Evolutionary conservation across 83 land plant genomes (phyloP).

Genomic region (Diphasiastrum complanatum): DNA sequence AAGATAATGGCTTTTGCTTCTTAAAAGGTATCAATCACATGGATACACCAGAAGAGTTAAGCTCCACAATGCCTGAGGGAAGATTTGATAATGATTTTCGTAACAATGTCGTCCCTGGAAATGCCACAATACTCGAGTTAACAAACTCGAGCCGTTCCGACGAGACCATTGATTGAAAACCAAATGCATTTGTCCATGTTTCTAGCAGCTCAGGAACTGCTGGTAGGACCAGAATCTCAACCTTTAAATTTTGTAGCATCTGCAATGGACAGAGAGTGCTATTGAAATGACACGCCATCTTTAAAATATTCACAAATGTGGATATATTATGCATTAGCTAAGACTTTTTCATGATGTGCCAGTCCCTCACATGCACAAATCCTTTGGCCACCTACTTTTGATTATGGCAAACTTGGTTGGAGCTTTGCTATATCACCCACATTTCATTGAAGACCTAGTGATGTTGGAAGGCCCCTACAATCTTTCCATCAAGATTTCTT

Average conservation of each 20-base stretch:
- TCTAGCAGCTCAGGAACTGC: constrained; percentile 71
- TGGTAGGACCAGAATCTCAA: constrained; percentile 72
- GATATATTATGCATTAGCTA: too few species aligned
- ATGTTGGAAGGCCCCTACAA: background rate
- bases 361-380: background rate
- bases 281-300: too few species aligned
- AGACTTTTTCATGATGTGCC: too few species aligned
- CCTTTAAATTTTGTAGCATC: constrained; percentile 58
- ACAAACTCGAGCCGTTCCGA: constrained; percentile 46
- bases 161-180: constrained; percentile 53
- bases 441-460: background rate
- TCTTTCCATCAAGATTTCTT: background rate
- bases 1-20: too few species aligned
- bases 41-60: too few species aligned
- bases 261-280: too few species aligned
- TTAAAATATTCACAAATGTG: too few species aligned
- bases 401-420: background rate
- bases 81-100: constrained; percentile 49
- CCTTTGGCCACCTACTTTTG: background rate
- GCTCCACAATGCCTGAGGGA: too few species aligned
- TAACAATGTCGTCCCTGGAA: constrained; percentile 73
- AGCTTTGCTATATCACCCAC: background rate
- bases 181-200: constrained; percentile 78
- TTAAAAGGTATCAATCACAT: too few species aligned
- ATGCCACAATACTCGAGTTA: constrained; percentile 65